These are phyloP conservation scores for Lactarius tabidus DNA, from an alignment of 768 basidiomycete genomes.

Conservation along the genomic window DNA sequence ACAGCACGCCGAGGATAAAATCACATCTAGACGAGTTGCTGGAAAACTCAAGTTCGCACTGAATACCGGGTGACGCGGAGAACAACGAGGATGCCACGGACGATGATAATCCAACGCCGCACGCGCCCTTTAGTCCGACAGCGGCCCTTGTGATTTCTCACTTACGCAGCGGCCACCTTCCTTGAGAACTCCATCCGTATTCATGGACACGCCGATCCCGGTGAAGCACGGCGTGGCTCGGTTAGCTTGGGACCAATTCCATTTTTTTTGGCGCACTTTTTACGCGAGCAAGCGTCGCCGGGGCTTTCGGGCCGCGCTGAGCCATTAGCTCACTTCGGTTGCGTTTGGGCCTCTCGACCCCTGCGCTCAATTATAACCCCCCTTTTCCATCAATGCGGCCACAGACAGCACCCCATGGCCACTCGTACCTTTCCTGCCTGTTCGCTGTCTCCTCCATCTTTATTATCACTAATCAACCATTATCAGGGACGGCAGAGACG, in stretches of 20 bases:
- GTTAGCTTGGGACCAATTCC: no score
- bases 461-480: not conserved
- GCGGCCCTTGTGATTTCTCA: slow-evolving; percentile 37
- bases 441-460: not conserved
- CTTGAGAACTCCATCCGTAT: slow-evolving; percentile 37
- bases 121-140: slow-evolving; percentile 33
- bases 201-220: slow-evolving; percentile 36
- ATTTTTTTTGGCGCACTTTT: no score
- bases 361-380: not conserved
- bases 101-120: slow-evolving; percentile 24
- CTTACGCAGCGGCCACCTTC: slow-evolving; percentile 35
- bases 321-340: slow-evolving; percentile 30
- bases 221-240: slow-evolving; percentile 31
- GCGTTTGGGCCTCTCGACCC: slow-evolving; percentile 29
- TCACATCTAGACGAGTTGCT: not conserved
- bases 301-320: not conserved
- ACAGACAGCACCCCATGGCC: not conserved
- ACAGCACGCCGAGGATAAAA: not conserved
- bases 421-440: not conserved
- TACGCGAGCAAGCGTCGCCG: not conserved
- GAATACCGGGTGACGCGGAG: not conserved
- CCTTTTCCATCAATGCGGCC: not conserved
- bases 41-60: not conserved
- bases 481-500: not conserved
- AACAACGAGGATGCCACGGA: not conserved